phyloP scores from a whole-genome alignment of 2,329 filamentous ascomycete species.

The Sporothrix pseudoabietina region DNA sequence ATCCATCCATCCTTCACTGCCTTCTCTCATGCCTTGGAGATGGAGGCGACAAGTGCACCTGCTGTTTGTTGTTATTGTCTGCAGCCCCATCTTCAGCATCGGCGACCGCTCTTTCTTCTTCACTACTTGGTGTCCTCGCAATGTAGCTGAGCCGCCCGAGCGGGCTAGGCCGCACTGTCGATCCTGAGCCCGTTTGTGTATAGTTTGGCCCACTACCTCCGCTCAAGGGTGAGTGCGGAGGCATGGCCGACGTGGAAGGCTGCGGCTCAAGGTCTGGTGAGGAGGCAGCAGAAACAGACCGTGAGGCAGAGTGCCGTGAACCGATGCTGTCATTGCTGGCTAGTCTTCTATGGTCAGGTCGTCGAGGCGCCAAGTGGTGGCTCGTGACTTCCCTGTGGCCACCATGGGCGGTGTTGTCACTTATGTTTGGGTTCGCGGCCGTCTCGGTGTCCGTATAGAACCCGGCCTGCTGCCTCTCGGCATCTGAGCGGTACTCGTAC shows the following conservation, averaged over 20 bases:
- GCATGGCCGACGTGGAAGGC: slow-evolving; percentile 36
- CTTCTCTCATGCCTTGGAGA: neutral
- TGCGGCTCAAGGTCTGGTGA: slow-evolving; percentile 32
- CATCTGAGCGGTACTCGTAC: slow-evolving; percentile 52
- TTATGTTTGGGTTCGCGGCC: slow-evolving; percentile 6
- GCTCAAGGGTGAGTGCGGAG: slow-evolving; percentile 29
- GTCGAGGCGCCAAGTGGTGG: slow-evolving; percentile 4
- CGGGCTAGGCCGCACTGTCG: slow-evolving; percentile 42
- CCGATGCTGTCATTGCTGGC: slow-evolving; percentile 37
- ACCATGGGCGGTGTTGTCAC: neutral
- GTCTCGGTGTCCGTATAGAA: slow-evolving; percentile 46
- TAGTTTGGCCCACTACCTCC: neutral
- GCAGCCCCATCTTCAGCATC: neutral
- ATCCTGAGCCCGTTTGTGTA: neutral
- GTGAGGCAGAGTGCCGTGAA: slow-evolving; percentile 32
- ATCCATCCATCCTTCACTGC: neutral
- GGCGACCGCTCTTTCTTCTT: slow-evolving; percentile 34
- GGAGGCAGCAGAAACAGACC: slow-evolving; percentile 28
- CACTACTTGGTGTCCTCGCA: slow-evolving; percentile 39
- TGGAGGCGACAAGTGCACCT: neutral
- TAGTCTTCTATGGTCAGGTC: slow-evolving; percentile 36
- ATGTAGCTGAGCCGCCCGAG: slow-evolving; percentile 43
- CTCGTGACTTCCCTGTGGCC: neutral
- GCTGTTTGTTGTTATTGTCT: neutral
- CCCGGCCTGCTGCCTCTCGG: slow-evolving; percentile 46